Conservation (phyloP, 2,329 filamentous ascomycete species). For the Phyllosticta paracitricarpa region DNA sequence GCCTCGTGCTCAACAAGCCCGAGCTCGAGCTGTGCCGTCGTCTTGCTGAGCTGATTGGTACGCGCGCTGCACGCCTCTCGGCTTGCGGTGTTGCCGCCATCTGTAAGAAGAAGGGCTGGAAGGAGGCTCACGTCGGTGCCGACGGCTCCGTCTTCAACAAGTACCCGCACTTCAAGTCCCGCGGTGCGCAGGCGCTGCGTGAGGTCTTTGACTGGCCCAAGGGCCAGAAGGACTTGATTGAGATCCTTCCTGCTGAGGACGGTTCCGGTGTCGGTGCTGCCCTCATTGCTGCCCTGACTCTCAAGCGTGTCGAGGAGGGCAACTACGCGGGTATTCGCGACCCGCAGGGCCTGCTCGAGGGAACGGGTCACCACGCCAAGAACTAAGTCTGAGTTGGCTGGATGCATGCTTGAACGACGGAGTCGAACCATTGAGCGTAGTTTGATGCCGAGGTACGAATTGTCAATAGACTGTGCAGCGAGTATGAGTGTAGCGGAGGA, state of each 20-base stretch:
- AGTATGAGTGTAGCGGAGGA: neutral
- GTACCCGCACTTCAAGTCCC: slow-evolving; percentile 94
- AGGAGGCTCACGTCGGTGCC: slow-evolving; percentile 84
- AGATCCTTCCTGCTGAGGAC: slow-evolving; percentile 84
- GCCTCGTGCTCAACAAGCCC: slow-evolving; percentile 57
- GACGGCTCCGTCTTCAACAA: slow-evolving; percentile 99
- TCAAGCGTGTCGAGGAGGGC: slow-evolving; percentile 52
- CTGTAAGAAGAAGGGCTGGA: slow-evolving; percentile 88
- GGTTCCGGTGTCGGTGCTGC: slow-evolving; percentile 95
- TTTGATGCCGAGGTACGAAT: neutral
- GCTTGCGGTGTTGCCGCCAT: slow-evolving; percentile 94
- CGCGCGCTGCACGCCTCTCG: slow-evolving; percentile 83
- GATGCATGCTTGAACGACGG: neutral
- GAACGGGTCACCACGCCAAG: neutral
- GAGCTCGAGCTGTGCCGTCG: slow-evolving; percentile 86
- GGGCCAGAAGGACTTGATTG: slow-evolving; percentile 59
- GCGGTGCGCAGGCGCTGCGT: slow-evolving; percentile 77
- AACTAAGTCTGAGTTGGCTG: neutral
- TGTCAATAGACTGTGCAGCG: neutral
- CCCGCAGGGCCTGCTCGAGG: slow-evolving; percentile 32
- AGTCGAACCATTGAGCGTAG: neutral
- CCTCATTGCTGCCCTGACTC: slow-evolving; percentile 68
- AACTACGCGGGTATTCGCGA: slow-evolving; percentile 50
- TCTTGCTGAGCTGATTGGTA: slow-evolving; percentile 87
- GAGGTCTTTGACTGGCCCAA: slow-evolving; percentile 94